These are phyloP conservation scores for Phytophthora aleatoria DNA, from an alignment of 352 stramenopile species.

Conservation along the genomic window DNA sequence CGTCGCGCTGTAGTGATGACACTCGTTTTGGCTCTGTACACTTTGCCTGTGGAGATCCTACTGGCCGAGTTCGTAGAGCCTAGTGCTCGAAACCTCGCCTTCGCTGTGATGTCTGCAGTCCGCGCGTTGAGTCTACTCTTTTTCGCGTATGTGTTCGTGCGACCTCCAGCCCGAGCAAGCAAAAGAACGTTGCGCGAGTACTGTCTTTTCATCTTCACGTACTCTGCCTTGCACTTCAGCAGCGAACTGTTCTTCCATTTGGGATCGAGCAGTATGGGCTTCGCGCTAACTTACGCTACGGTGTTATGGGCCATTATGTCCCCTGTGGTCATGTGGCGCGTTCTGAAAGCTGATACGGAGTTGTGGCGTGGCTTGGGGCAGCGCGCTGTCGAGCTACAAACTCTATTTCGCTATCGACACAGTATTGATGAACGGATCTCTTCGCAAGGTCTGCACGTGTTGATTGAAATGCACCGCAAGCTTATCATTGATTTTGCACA, in stretches of 20 bases:
- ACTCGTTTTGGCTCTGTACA: slow-evolving; percentile 41
- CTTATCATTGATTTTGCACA: slow-evolving; percentile 81
- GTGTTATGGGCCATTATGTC: slow-evolving; percentile 29
- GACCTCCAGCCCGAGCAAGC: slow-evolving; percentile 31
- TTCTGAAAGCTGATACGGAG: slow-evolving; percentile 55
- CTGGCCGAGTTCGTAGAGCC: slow-evolving; percentile 28
- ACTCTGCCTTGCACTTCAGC: slow-evolving; percentile 45
- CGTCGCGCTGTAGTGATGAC: slow-evolving; percentile 43
- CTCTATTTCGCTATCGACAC: slow-evolving; percentile 31
- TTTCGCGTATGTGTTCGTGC: slow-evolving; percentile 32
- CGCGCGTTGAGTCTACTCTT: slow-evolving; percentile 25
- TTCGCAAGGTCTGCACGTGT: slow-evolving; percentile 58
- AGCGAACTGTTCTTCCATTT: slow-evolving; percentile 36
- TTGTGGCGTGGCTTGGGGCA: slow-evolving; percentile 51
- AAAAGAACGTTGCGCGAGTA: slow-evolving; percentile 42
- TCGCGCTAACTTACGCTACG: slow-evolving; percentile 39
- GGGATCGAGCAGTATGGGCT: slow-evolving; percentile 21
- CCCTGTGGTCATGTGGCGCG: slow-evolving; percentile 37
- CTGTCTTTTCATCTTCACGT: slow-evolving; percentile 39
- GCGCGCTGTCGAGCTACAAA: slow-evolving; percentile 30
- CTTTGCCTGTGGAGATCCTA: slow-evolving; percentile 26
- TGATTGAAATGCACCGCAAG: slow-evolving; percentile 76
- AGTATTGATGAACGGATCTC: slow-evolving; percentile 39
- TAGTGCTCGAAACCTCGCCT: slow-evolving; percentile 14
- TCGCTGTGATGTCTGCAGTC: slow-evolving; percentile 23